Evolutionary conservation across 352 stramenopile species (phyloP).

Genomic region (Phytopythium chamaehyphon): DNA sequence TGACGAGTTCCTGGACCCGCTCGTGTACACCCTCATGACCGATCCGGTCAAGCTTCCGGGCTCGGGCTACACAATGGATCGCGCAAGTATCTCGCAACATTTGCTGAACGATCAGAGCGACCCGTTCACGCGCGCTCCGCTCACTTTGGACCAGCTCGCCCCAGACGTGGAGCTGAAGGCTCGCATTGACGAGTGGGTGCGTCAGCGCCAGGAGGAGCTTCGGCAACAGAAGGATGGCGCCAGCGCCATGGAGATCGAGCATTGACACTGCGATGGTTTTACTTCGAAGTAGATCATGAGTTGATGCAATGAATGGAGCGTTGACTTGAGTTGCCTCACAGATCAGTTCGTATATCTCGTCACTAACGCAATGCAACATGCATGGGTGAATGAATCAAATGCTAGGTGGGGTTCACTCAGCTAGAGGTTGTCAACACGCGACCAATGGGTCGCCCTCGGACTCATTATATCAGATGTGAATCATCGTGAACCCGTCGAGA

Average conservation of each 20-base stretch:
- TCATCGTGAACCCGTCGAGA: slow-evolving; percentile 45
- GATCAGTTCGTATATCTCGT: too few species aligned
- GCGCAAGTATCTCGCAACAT: slow-evolving; percentile 94
- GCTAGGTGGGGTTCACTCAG: slow-evolving; percentile 48
- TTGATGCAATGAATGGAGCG: too few species aligned
- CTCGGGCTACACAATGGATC: slow-evolving; percentile 90
- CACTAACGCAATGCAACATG: too few species aligned
- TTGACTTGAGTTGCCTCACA: too few species aligned
- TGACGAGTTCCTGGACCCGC: slow-evolving; percentile 95
- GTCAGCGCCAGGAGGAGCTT: slow-evolving; percentile 26
- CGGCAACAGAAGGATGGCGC: neutral
- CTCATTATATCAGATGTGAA: slow-evolving; percentile 82
- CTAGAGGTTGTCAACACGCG: slow-evolving; percentile 54
- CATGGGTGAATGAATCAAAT: neutral
- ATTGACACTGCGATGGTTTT: neutral
- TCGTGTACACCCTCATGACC: slow-evolving; percentile 95
- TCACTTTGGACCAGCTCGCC: slow-evolving; percentile 68
- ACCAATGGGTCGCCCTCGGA: slow-evolving; percentile 32
- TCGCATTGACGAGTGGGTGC: slow-evolving; percentile 64
- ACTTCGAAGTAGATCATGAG: neutral
- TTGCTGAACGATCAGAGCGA: slow-evolving; percentile 96
- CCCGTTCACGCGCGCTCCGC: slow-evolving; percentile 94
- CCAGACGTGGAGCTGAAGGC: slow-evolving; percentile 59
- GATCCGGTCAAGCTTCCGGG: slow-evolving; percentile 92
- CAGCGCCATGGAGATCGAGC: slow-evolving; percentile 1